Base-by-base conservation (phyloP, 2,329 filamentous ascomycete species). In the Pseudocercospora musae region DNA sequence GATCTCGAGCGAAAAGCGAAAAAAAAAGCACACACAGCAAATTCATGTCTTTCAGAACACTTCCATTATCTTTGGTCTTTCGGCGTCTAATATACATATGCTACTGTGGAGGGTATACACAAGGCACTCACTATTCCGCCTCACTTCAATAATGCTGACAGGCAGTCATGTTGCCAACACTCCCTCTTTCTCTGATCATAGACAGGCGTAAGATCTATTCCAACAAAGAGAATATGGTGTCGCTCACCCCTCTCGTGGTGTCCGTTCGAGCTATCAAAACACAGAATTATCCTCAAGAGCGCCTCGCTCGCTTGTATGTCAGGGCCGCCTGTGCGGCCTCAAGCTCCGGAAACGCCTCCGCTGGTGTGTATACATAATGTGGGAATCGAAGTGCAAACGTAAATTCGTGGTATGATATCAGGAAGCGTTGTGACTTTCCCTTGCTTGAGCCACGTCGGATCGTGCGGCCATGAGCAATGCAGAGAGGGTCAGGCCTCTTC, bases 401-500 rank as follows among this genome's bases (percentile, higher is more conserved):
- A 49, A 56, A 37, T 57, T 57, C 58, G 52, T 60, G 31, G 52
- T 49, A 29, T 18, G 10, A 18, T 54, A 29, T 11, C 3, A 54
- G 29, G 31, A 21, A 1, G 52, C 2, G 7, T n/a, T 18, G 4
- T 15, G 2, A n/a, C 52, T 37, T 10, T 23, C 23, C 1, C 7
- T 37, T n/a, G 4, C 29, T 9, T 9, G 7, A 18, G 23, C 23
- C 23, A n/a, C n/a, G 15, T 27, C 6, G 21, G 29, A 33, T 4
- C 13, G n/a, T 54, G 25, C 10, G 27, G 4, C 18, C 50, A 15
- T 31, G 15, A 20, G n/a, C 20, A 15, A 20, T 50, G 18, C 42
- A 21, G 25, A 57, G 20, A 57, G 20, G 11, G 40, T 54, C 60
- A 64, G 55, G 60, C 60, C 52, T 70, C 68, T 46, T 58, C 44